A percentile compares a stretch with the other conserved stretches of the same genome.
These are phyloP conservation scores for Suaeda aralocaspica DNA, from an alignment of 148 eudicot species.

Conservation along the genomic window DNA sequence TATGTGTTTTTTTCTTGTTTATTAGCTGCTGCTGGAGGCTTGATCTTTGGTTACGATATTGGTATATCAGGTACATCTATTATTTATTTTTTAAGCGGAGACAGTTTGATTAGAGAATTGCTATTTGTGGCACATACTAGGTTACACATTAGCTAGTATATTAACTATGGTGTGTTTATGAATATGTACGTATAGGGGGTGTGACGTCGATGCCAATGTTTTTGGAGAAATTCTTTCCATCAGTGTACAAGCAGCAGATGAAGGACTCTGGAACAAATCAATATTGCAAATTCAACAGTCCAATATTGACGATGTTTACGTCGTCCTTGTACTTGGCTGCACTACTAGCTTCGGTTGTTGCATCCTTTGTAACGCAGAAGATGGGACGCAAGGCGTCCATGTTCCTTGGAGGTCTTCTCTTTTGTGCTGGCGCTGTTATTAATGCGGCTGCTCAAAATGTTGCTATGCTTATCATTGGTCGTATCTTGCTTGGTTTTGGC, in stretches of 20 bases:
- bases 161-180: no score
- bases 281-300: slow-evolving; percentile 77
- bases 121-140: no score
- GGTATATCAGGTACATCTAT: slow-evolving; percentile 75
- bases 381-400: slow-evolving; percentile 69
- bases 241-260: slow-evolving; percentile 41
- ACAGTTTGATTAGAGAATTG: no score
- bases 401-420: slow-evolving; percentile 63
- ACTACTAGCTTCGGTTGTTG: slow-evolving; percentile 61
- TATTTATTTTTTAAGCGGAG: no score
- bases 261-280: slow-evolving; percentile 40
- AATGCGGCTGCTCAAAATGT: slow-evolving; percentile 53
- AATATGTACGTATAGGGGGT: slow-evolving; percentile 48
- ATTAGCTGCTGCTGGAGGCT: slow-evolving; percentile 84
- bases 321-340: slow-evolving; percentile 80
- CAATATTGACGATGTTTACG: slow-evolving; percentile 60
- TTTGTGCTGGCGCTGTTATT: slow-evolving; percentile 55
- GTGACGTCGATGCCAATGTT: slow-evolving; percentile 74
- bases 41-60: slow-evolving; percentile 81
- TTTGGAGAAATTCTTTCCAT: slow-evolving; percentile 54
- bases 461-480: slow-evolving; percentile 71
- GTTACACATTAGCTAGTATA: no score
- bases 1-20: slow-evolving; percentile 64
- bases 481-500: slow-evolving; percentile 74
- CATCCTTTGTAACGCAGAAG: slow-evolving; percentile 55